Conservation (phyloP, 495 filamentous ascomycete genomes). For the Talaromyces nanjingensis region DNA sequence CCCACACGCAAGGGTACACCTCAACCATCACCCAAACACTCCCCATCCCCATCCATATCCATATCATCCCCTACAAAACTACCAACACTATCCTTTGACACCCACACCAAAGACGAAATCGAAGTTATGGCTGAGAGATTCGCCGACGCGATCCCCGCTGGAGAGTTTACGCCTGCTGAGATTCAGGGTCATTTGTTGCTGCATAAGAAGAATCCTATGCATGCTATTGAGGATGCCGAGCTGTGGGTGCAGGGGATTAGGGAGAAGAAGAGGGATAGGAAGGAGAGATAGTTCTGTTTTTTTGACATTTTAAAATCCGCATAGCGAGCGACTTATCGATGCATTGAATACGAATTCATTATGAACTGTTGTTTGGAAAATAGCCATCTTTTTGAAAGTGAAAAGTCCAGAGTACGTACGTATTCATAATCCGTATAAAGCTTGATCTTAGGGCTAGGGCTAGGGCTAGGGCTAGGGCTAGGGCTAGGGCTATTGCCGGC, state of each 20-base stretch:
- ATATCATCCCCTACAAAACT: background rate
- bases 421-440: too few species aligned
- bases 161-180: conserved; percentile 55
- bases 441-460: too few species aligned
- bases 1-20: background rate
- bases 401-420: too few species aligned
- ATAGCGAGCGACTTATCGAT: background rate
- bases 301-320: background rate
- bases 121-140: conserved; percentile 40
- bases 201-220: conserved; percentile 46
- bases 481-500: too few species aligned
- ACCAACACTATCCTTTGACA: background rate
- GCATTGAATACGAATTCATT: background rate
- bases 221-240: conserved; percentile 48
- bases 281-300: background rate
- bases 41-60: background rate
- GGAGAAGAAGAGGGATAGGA: conserved; percentile 3
- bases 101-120: conserved; percentile 1
- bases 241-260: conserved; percentile 39
- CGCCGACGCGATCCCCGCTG: conserved; percentile 39
- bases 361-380: too few species aligned
- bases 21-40: background rate
- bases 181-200: conserved; percentile 59
- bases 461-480: too few species aligned
- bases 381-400: too few species aligned